Evolutionary conservation across 768 basidiomycete species (phyloP).

Genomic region (Hygrocybe punicea): DNA sequence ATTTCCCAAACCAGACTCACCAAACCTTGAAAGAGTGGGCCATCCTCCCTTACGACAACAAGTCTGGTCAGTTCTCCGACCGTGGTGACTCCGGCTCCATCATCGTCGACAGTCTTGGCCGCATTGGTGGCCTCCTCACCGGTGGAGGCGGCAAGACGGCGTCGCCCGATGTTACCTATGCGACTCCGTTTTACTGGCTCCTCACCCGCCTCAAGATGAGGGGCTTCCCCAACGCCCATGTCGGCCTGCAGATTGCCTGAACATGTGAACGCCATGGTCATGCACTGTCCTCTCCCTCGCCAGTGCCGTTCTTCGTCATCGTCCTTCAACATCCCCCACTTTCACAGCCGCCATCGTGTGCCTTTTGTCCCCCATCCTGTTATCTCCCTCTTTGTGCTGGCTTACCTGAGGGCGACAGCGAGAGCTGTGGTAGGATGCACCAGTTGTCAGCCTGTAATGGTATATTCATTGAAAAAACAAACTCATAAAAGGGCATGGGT

Average conservation of each 20-base stretch:
- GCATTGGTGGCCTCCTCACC: slow-evolving; percentile 31
- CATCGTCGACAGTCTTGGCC: slow-evolving; percentile 33
- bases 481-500: too few species aligned
- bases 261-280: too few species aligned
- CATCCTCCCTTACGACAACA: slow-evolving; percentile 19
- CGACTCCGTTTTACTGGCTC: neutral
- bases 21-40: slow-evolving; percentile 24
- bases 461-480: too few species aligned
- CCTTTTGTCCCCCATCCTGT: too few species aligned
- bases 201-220: slow-evolving; percentile 15
- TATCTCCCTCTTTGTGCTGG: too few species aligned
- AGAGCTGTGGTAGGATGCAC: too few species aligned
- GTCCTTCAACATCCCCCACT: too few species aligned
- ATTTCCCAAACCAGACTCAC: slow-evolving; percentile 6
- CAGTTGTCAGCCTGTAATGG: too few species aligned
- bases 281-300: too few species aligned
- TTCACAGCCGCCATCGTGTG: too few species aligned
- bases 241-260: neutral
- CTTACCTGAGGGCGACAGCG: too few species aligned
- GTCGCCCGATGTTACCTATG: slow-evolving; percentile 33
- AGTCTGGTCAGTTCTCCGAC: slow-evolving; percentile 27
- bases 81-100: slow-evolving; percentile 39
- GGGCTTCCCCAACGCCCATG: neutral
- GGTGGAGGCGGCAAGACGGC: slow-evolving; percentile 28
- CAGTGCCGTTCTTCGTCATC: too few species aligned